Evolutionary conservation across 208 protist species (phyloP), one percentile per base, ranked within the genome.

Genomic region (Leishmania braziliensis): DNA sequence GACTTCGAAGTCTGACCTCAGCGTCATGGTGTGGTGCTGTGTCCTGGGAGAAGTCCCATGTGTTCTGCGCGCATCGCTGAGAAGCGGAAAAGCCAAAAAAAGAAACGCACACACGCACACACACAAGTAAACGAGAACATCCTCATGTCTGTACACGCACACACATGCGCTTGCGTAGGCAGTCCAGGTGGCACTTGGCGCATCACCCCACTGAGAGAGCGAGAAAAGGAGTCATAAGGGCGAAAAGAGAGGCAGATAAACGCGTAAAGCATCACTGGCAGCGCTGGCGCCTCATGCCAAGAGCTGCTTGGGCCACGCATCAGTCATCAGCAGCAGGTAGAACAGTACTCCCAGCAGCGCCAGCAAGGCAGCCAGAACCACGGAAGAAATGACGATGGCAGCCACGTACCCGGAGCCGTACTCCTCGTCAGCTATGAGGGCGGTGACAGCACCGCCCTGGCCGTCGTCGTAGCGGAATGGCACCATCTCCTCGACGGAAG

Each of bases 361-460:
- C 29, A 81, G 60, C 46, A 85, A 46, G 5, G 74, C 56, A 51
- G 77, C 46, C 51, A 85, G 76, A 65, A 81, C 29, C n/a, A 79
- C 36, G 33, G 60, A 56, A 39, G 43, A 12, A 33, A 79, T 5
- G 63, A 56, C 63, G 63, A 79, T 79, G 62, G 62, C 76, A 29
- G 9, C 76, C 76, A 85, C 50, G 53, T 81, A 85, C 56, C 71
- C 36, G 33, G 33, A 18, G 43, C 54, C 62, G 71, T 81, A 79
- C 29, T 62, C n/a, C 53, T 58, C 46, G 9, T n/a, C 8, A 16
- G 66, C 3, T 6, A 65, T 26, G 33, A 14, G 43, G 43, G 29
- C 53, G 36, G 20, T 33, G 58, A 39, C 60, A 10, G 9, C 18
- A 56, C 53, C 53, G 33, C 43, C 36, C 23, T 51, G 0, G 3